Evolutionary conservation across 306 rosid species (phyloP), one percentile per base, ranked within the genome.

Genomic region (Prosopis cineraria): DNA sequence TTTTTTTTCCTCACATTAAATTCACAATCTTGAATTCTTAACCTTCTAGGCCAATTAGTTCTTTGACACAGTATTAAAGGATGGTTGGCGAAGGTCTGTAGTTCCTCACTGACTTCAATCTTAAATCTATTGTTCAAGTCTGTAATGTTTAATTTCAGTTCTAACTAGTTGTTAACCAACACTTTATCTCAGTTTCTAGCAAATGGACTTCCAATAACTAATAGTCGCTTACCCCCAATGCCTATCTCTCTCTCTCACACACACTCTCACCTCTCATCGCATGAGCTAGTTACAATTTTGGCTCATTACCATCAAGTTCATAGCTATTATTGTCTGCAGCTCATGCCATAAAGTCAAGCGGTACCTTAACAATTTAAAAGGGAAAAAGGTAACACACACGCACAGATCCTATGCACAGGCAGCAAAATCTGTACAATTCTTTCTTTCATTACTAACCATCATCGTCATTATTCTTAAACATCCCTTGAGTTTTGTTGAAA

Each of bases 1-100:
- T 45, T 37, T 19, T 47, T 37, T 19, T 65, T 68, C 55, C 45
- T 75, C 47, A 12, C 76, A n/a, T 10, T n/a, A 29, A 45, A 76
- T 24, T 68, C 12, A 29, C 4, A 34, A 52, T 27, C 75, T 72
- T 34, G 27, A 60, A 48, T 41, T 59, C 80, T 44, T 30, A 50
- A 68, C 74, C 58, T 67, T 84, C 59, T 72, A 72, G 47, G 64
- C 48, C 81, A 75, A 20, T 56, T 34, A 36, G 50, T 37, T 62
- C 24, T 13, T 48, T 48, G 55, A 47, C 50, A 13, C n/a, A 13
- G 3, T 44, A 44, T 13, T 44, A 0, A 0, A 44, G 14, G 50
- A 13, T 44, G 6, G n/a, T 44, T 14, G 50, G 47, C 47, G 16
- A 43, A 43, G 47, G 47, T 43, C 14, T 11, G 2, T 43, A 43